Evolutionary conservation across 2,329 filamentous ascomycete species (phyloP).

Genomic region (Calonectria henricotiae): DNA sequence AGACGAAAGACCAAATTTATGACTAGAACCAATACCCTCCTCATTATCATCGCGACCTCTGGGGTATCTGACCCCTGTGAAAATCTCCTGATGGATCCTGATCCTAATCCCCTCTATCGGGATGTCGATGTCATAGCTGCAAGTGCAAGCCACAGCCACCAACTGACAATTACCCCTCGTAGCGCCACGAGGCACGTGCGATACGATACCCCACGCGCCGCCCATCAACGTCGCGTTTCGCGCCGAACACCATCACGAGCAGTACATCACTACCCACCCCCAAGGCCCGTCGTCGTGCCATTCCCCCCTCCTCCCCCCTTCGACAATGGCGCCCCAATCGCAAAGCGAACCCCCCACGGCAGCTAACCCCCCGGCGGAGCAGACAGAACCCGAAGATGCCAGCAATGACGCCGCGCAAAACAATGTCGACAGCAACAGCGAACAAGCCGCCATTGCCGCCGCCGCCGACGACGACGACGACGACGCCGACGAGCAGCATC

Average conservation of each 20-base stretch:
- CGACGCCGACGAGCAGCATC: not conserved
- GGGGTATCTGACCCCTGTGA: slow-evolving; percentile 10
- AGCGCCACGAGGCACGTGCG: slow-evolving; percentile 43
- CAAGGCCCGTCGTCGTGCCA: not conserved
- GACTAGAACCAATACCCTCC: not conserved
- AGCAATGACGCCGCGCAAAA: slow-evolving; percentile 14
- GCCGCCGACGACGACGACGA: not conserved
- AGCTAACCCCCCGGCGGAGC: slow-evolving; percentile 27
- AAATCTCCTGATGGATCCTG: not conserved
- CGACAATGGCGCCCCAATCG: slow-evolving; percentile 46
- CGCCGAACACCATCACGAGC: slow-evolving; percentile 31
- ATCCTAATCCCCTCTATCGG: slow-evolving; percentile 7
- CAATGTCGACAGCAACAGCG: slow-evolving; percentile 4
- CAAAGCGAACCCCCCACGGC: slow-evolving; percentile 37
- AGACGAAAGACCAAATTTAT: not conserved
- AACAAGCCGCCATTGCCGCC: slow-evolving; percentile 1
- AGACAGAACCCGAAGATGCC: slow-evolving; percentile 23
- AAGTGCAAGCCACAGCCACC: slow-evolving; percentile 42
- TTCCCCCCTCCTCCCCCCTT: not conserved
- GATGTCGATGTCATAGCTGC: slow-evolving; percentile 19
- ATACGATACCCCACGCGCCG: slow-evolving; percentile 47
- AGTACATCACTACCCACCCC: slow-evolving; percentile 17
- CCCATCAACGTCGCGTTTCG: slow-evolving; percentile 47
- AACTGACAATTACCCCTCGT: slow-evolving; percentile 30
- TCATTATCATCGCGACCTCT: not conserved